A percentile compares a stretch with the other conserved stretches of the same genome.
phyloP scores from a whole-genome alignment of 2,329 filamentous ascomycete genomes.

The Paraphaeosphaeria minitans region DNA sequence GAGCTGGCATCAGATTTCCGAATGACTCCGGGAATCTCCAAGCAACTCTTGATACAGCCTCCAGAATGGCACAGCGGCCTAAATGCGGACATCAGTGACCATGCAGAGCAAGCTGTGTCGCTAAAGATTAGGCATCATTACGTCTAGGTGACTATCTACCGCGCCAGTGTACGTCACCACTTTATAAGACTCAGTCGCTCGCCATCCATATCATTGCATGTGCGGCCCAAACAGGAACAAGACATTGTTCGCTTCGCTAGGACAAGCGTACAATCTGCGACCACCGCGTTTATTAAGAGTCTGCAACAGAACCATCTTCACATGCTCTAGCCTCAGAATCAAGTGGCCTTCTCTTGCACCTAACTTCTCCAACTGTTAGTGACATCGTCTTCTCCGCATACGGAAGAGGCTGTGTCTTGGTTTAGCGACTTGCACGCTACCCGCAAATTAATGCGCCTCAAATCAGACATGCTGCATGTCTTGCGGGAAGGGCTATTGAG shows the following conservation, averaged over 20 bases:
- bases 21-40: no score
- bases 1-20: no score
- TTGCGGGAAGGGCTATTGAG: conserved; percentile 14
- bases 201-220: no score
- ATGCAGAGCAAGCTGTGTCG: no score
- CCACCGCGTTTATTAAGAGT: conserved; percentile 10
- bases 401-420: conserved; percentile 14
- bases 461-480: conserved; percentile 18
- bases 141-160: no score
- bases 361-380: conserved; percentile 17
- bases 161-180: no score
- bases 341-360: conserved; percentile 18
- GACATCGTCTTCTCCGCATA: conserved; percentile 12
- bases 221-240: not conserved
- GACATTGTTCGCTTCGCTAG: conserved; percentile 9
- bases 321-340: conserved; percentile 21
- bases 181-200: no score
- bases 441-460: conserved; percentile 17
- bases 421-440: conserved; percentile 12
- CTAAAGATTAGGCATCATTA: no score
- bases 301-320: conserved; percentile 14
- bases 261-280: conserved; percentile 13
- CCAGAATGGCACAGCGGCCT: no score
- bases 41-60: no score
- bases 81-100: no score